Percentiles rank a stretch among this genome's conserved stretches.
These are phyloP conservation scores for Rheum nobile DNA, from an alignment of 148 eudicot species.

Conservation along the genomic window DNA sequence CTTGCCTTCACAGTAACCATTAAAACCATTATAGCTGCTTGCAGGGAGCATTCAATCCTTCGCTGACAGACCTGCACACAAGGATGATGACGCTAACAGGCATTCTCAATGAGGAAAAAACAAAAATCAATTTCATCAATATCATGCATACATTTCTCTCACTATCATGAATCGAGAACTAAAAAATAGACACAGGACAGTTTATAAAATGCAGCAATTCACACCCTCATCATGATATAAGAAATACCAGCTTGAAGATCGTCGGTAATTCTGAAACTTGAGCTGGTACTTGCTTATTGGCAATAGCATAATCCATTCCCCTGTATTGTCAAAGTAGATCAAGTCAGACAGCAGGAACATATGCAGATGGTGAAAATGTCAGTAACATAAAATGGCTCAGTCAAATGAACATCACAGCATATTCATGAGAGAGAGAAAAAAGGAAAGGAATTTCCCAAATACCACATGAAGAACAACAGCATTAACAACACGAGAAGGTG, in stretches of 20 bases:
- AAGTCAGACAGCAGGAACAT: background rate
- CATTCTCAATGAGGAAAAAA: background rate
- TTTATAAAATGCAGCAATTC: background rate
- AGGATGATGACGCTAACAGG: background rate
- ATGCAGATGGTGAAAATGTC: background rate
- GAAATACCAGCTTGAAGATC: background rate
- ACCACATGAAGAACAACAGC: background rate
- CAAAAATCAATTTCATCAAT: background rate
- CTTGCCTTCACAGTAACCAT: constrained; percentile 7
- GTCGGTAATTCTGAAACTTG: background rate
- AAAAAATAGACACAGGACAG: background rate
- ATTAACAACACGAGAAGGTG: background rate
- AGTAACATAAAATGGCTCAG: background rate
- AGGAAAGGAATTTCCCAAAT: no score
- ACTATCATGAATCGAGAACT: background rate
- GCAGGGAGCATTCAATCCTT: background rate
- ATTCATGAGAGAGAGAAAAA: background rate
- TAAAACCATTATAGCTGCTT: constrained; percentile 4
- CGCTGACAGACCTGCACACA: constrained; percentile 8
- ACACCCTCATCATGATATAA: background rate
- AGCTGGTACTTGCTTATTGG: background rate
- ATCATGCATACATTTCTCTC: no score
- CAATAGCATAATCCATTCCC: background rate
- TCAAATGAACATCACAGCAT: background rate
- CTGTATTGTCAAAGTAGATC: background rate